Base-by-base conservation (phyloP, 106 monocot species). In the Xerophyta viscosa region DNA sequence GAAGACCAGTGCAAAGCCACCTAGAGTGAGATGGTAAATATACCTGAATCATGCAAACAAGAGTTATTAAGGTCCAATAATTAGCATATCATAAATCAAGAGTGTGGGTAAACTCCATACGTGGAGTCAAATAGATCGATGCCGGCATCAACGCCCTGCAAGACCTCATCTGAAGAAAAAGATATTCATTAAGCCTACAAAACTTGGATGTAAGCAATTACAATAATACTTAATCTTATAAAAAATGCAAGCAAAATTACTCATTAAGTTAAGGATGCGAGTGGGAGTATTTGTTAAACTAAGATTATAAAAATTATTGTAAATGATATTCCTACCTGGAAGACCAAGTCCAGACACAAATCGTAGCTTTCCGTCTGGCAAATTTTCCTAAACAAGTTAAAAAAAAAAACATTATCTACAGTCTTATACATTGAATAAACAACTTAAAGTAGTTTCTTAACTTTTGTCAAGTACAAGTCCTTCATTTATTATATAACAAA, bases 71-170 rank as follows among this genome's bases (percentile, higher is more conserved):
- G 5, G 24, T 21, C 22, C 20, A 21, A 25, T 41, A 28, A 0
- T 12, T 11, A 15, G 46, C 66, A 39, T n/a, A 21, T 48, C 58
- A 27, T 8, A 63, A 39, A 12, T 58, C 12, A 24, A 8, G 37
- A 20, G 0, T 24, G 8, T 0, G 19, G 33, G 29, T 48, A 53
- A 25, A 37, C 3, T 25, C 57, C 77, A 37, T 79, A 98, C 98
- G 74, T 86, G 58, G 90, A 90, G 49, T 98, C 90, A 71, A 89
- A 98, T 26, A 98, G 76, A 73, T 98, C 98, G 42, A 98, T 69
- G 7, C 98, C 98, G 12, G 90, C 77, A 74, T 82, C 85, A 19
- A 98, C 69, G 56, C 98, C 85, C 69, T 90, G 76, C 68, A 98
- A 74, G 58, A 98, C 76, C 64, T 98, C 90, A 68, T 98, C 98